Evolutionary conservation across 495 filamentous ascomycete species (phyloP), one percentile per base, ranked within the genome.

Genomic region (Podospora comata): DNA sequence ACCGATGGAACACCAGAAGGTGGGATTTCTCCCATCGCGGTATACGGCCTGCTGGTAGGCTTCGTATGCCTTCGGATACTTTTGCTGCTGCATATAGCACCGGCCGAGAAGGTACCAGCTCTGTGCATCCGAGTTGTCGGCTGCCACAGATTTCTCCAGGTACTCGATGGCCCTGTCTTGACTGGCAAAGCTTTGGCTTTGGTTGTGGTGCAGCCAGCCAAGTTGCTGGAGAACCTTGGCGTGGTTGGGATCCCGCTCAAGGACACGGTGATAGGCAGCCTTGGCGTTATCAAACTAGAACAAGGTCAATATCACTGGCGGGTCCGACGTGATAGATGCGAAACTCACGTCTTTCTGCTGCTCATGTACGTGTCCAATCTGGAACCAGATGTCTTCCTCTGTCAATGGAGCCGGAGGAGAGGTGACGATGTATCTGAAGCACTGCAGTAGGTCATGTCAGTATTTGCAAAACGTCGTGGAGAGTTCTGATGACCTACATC

Each of bases 1-100:
- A 76, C 95, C 95, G 77, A 99, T 99, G 26, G 95, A 99, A 82
- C 96, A 98, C 95, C 95, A 99, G 84, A 99, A 99, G 15, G 95
- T 99, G 28, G 95, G 96, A 73, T 99, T 99, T 72, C 95, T 89
- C 26, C 96, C 96, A 76, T 99, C 95, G 65, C 95, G 92, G 76
- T 99, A 99, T 60, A 99, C 95, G 3, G 95, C 95, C 80, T 99
- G 95, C 76, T 99, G 95, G 75, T 99, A 99, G 13, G 95, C 96
- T 79, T 99, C 95, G 76, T 99, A 99, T 4, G 95, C 95, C 78
- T 98, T 99, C 68, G 96, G 95, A 76, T 97, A 98, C 76, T 99
- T 99, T 79, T 96, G 92, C 77, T 97, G 93, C 72, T 95, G 96
- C 95, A 99, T 99, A 84, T 99, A 99, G 81, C 95, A 99, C 71